These are phyloP conservation scores for Ceratocystis smalleyi DNA, from an alignment of 2,329 filamentous ascomycete genomes.

Conservation along the genomic window DNA sequence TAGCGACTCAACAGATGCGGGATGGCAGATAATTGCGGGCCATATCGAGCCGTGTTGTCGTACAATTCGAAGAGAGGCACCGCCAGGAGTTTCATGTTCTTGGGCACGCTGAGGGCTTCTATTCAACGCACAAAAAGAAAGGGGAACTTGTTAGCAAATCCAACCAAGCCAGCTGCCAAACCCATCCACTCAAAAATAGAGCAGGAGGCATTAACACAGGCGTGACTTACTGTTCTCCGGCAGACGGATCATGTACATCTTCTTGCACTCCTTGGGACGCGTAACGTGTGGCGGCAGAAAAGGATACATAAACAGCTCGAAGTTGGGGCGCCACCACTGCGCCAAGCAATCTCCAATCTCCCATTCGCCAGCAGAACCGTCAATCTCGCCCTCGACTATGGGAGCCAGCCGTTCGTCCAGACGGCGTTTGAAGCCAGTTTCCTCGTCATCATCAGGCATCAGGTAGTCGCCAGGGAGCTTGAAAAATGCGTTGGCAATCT, in stretches of 20 bases:
- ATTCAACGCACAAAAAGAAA: conserved; percentile 12
- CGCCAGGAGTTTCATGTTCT: conserved; percentile 98
- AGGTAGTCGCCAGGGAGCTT: conserved; percentile 96
- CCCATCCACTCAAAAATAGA: background rate
- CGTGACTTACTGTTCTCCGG: conserved; percentile 66
- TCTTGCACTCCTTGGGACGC: conserved; percentile 96
- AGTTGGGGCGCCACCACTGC: conserved; percentile 98
- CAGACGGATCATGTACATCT: conserved; percentile 91
- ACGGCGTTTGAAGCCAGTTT: conserved; percentile 83
- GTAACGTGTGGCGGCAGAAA: conserved; percentile 95
- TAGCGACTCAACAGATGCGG: conserved; percentile 88
- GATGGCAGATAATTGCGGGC: conserved; percentile 89
- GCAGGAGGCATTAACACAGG: background rate
- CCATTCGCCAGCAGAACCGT: conserved; percentile 69
- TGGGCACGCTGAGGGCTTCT: conserved; percentile 93
- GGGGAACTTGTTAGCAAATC: conserved; percentile 18
- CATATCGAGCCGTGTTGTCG: conserved; percentile 89
- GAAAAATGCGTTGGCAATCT: conserved; percentile 99
- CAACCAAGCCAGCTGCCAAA: background rate
- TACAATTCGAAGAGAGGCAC: conserved; percentile 96
- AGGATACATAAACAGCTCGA: conserved; percentile 99
- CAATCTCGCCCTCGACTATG: conserved; percentile 68
- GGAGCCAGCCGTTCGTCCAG: conserved; percentile 89
- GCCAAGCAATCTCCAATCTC: conserved; percentile 86
- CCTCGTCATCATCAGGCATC: conserved; percentile 73